Evolutionary conservation across 352 stramenopile species (phyloP), one percentile per base, ranked within the genome.

Genomic region (Pythium sukuiense): DNA sequence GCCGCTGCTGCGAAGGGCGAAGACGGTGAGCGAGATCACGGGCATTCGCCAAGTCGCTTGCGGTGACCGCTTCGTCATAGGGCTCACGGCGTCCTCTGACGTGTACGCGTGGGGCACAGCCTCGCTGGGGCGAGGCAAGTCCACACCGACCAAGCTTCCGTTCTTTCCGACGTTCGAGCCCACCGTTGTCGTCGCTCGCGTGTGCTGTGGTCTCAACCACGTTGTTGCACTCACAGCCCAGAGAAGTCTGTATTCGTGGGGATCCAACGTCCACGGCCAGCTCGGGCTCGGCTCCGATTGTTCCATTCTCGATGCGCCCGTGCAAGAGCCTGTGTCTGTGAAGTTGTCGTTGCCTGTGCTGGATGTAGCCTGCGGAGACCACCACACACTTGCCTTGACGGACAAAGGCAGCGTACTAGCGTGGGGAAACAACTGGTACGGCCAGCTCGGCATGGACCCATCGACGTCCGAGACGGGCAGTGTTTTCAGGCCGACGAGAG

Each of bases 351-450:
- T 55, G 2, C 8, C 53, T 3, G 53, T 57, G 27, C 48, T 85
- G 27, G 82, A 92, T 54, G 58, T 92, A 3, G 81, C 74, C 0
- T 89, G 79, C 62, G 87, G 87, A 0, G 78, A 88, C 26, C 70
- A 80, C 18, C 87, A 96, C 63, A 88, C 82, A 1, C 43, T 93
- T n/a, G 71, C 83, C 8, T 66, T 96, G 9, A 78, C 76, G 0
- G 61, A 56, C 27, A 66, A 63, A n/a, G 85, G 87, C 4, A n/a
- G 65, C 2, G 32, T 93, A 0, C 75, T 80, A 20, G 73, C 71
- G 6, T 94, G 79, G 45, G 87, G 87, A 0, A 86, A 85, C 63
- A 85, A 90, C 48, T 89, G 85, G 72, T 65, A 86, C 8, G 87
- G 85, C 0, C 85, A 96, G 54, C 76, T 96, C 6, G 87, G 81